Conservation (phyloP, 306 rosid genomes). For the Sicyos edulis region DNA sequence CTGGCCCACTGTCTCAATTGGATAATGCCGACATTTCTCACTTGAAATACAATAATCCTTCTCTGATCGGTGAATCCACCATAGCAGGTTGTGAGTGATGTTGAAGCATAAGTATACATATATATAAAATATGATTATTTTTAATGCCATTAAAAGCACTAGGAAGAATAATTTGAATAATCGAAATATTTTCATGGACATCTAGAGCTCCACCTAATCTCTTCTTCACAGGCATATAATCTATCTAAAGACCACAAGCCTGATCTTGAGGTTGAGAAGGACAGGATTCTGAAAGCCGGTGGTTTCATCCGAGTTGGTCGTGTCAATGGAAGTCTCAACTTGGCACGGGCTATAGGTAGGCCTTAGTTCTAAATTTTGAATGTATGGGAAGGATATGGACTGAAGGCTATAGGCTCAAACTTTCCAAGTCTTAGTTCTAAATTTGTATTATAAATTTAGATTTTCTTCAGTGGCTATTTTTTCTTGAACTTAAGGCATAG, state of each 20-base stretch:
- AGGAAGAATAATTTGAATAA: not conserved
- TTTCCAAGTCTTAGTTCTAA: not conserved
- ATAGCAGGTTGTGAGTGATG: constrained; percentile 1
- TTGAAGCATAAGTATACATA: not conserved
- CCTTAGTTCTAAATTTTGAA: not conserved
- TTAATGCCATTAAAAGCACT: constrained; percentile 2
- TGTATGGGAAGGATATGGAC: not conserved
- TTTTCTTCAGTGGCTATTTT: constrained; percentile 5
- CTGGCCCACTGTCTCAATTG: not conserved
- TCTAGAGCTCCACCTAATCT: not conserved
- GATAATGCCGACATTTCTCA: not conserved
- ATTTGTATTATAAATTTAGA: not conserved
- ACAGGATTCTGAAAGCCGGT: constrained; percentile 87
- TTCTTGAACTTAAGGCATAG: no score
- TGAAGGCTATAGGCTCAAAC: constrained; percentile 53
- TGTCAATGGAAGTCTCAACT: constrained; percentile 87
- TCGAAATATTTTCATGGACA: not conserved
- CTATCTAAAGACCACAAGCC: constrained; percentile 96
- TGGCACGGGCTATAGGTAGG: constrained; percentile 89
- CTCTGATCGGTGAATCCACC: not conserved
- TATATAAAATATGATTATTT: not conserved
- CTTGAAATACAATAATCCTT: not conserved
- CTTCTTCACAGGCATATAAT: constrained; percentile 57
- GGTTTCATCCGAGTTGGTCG: constrained; percentile 91
- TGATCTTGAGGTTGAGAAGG: constrained; percentile 76